These are phyloP conservation scores for Kalmanozyma brasiliensis DNA, from an alignment of 1,284 basidiomycete species.

Conservation along the genomic window DNA sequence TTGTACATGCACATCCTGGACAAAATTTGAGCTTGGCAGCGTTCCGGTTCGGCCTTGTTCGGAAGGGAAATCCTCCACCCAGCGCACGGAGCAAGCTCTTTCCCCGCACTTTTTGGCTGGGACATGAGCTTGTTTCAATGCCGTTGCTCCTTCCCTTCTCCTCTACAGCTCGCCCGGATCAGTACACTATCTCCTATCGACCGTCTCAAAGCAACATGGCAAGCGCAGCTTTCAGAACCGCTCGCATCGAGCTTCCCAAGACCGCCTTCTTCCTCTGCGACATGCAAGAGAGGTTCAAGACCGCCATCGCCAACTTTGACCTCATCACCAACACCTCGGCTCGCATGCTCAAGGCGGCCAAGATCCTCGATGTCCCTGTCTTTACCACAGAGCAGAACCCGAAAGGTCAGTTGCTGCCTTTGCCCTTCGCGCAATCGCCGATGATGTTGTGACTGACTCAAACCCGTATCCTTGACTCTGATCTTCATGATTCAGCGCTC, in stretches of 20 bases:
- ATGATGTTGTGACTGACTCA: neutral
- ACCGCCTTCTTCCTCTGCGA: conserved; percentile 63
- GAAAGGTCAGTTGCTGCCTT: conserved; percentile 71
- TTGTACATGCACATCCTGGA: too few relatives aligned
- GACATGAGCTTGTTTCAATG: too few relatives aligned
- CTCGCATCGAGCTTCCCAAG: conserved; percentile 50
- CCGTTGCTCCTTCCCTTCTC: too few relatives aligned
- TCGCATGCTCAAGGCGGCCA: conserved; percentile 57
- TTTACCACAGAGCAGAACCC: conserved; percentile 86
- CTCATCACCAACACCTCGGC: conserved; percentile 49
- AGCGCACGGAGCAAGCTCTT: conserved; percentile 7
- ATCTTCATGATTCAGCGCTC: conserved; percentile 72
- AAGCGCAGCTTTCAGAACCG: conserved; percentile 22
- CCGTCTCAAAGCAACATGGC: conserved; percentile 7
- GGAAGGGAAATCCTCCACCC: too few relatives aligned
- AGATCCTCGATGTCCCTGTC: conserved; percentile 78
- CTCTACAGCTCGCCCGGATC: too few relatives aligned
- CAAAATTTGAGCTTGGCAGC: too few relatives aligned
- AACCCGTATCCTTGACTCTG: neutral
- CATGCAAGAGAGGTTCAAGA: conserved; percentile 59
- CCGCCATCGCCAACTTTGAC: conserved; percentile 57
- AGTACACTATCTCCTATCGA: neutral
- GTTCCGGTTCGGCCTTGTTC: too few relatives aligned
- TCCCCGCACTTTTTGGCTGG: conserved; percentile 11
- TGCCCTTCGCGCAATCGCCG: too few relatives aligned